Evolutionary conservation across 2,329 filamentous ascomycete species (phyloP), one percentile per base, ranked within the genome.

Genomic region (Pseudocercospora musae): DNA sequence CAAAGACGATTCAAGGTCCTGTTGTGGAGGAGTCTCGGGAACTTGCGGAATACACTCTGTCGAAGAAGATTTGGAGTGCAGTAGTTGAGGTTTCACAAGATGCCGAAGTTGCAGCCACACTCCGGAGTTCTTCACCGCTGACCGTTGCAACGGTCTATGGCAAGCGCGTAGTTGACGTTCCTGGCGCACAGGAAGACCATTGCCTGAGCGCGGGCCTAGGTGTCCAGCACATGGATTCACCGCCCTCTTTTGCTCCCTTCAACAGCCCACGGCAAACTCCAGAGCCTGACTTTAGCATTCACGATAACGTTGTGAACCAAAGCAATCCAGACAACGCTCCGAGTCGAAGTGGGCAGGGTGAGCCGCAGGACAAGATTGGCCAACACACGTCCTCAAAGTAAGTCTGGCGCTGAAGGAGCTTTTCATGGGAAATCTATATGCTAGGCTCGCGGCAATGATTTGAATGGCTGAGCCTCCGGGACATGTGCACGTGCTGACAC

Each of bases 371-470:
- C 37, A 13, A 62, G 23, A 20, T 65, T 27, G 60, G 49, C 11
- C 33, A 49, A 20, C 56, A 68, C 54, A 54, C 49, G 3, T 69
- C 57, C 59, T 62, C 62, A 33, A 72, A 15, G 37, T 40, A 40
- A 40, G 37, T 40, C 37, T 15, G 8, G 37, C 37, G 37, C n/a
- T 37, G 13, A n/a, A 15, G 13, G 33, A 37, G 33, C 33, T 37
- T 40, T 18, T 15, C 4, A 18, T 2, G 37, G n/a, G 37, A 8
- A 15, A 40, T n/a, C 15, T 40, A 18, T 15, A n/a, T 18, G 15
- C 37, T 40, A 2, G 37, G 15, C 37, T 40, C 13, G 15, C 37
- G 37, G 37, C n/a, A 6, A 40, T 18, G 7, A 18, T 18, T 7
- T 18, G 37, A n/a, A 40, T 40, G 37, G n/a, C 37, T 40, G 15